Evolutionary conservation across 768 basidiomycete species (phyloP), one percentile per base, ranked within the genome.

Genomic region (Suillus fuscotomentosus): DNA sequence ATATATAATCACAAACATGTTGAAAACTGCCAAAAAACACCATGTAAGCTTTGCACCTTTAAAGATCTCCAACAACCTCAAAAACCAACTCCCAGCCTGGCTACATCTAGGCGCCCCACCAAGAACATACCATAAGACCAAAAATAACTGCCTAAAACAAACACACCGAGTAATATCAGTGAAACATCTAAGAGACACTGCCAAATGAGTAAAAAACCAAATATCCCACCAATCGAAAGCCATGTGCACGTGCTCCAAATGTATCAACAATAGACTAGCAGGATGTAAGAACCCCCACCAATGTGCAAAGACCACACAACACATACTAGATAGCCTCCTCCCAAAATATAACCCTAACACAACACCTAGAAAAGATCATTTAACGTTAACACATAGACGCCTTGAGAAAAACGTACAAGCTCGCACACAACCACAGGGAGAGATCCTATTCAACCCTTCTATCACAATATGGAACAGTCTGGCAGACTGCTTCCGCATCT

Each of bases 381-480:
- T 65, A 1, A 55, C 64, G 0, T 43, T 67, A 8, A 67, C 61
- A 1, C 66, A 67, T n/a, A n/a, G 22, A 3, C 0, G 57, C 2
- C 22, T 27, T 4, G 61, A 67, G 13, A 67, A 67, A 38, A 67
- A 67, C 11, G 15, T n/a, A 39, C n/a, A 3, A 15, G 36, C n/a
- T 17, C 2, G 2, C 1, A 17, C 8, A 9, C 5, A 2, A 3
- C 10, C 27, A 8, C 34, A 50, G 0, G 55, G 42, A 0, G 61
- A 48, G 3, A 34, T 62, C 1, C 27, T 4, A 15, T 67, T 67
- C 3, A 43, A 67, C 42, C 66, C 60, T 2, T 5, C 61, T 0
- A 5, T 67, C 0, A 65, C 60, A 1, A 7, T 24, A 0, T 3
- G 22, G 7, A 1, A 20, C 2, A 13, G 5, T 0, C 38, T 65